Conservation (phyloP, 2,329 filamentous ascomycete species). For the Penicillium brevicompactum region DNA sequence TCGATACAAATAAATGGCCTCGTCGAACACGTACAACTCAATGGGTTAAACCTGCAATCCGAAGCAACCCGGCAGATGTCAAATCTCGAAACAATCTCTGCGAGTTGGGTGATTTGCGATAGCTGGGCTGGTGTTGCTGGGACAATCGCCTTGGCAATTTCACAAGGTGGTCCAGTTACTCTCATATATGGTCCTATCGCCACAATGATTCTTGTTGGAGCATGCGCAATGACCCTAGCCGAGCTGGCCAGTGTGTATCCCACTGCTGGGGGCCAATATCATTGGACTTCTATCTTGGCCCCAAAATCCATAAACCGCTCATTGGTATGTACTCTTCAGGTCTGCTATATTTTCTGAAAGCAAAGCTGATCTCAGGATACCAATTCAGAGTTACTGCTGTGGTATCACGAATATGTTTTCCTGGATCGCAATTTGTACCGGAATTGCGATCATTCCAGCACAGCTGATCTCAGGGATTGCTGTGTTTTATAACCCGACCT, state of each 20-base stretch:
- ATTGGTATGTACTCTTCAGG: slow-evolving; percentile 1
- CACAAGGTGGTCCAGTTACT: slow-evolving; percentile 25
- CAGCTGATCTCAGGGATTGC: slow-evolving; percentile 23
- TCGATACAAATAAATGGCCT: neutral
- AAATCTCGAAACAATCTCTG: slow-evolving; percentile 21
- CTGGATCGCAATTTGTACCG: slow-evolving; percentile 27
- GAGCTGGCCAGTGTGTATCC: slow-evolving; percentile 42
- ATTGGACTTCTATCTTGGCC: slow-evolving; percentile 36
- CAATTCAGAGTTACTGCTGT: slow-evolving; percentile 25
- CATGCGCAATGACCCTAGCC: slow-evolving; percentile 35
- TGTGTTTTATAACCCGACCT: slow-evolving; percentile 5
- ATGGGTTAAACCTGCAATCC: neutral
- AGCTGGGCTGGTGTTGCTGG: slow-evolving; percentile 28
- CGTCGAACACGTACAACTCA: neutral
- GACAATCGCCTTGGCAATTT: slow-evolving; percentile 23
- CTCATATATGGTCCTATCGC: slow-evolving; percentile 36
- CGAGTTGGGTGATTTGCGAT: slow-evolving; percentile 29
- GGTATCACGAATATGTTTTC: slow-evolving; percentile 27
- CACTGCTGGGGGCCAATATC: slow-evolving; percentile 44
- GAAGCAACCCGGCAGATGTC: slow-evolving; percentile 7
- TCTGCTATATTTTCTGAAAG: neutral
- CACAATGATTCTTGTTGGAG: slow-evolving; percentile 26
- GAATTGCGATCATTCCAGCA: slow-evolving; percentile 24
- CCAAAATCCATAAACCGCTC: slow-evolving; percentile 11
- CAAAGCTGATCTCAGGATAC: neutral